A percentile compares a stretch with the other conserved stretches of the same genome.
These are phyloP conservation scores for Wickerhamiella spandovensis DNA, from an alignment of 805 yeast species.

Conservation along the genomic window DNA sequence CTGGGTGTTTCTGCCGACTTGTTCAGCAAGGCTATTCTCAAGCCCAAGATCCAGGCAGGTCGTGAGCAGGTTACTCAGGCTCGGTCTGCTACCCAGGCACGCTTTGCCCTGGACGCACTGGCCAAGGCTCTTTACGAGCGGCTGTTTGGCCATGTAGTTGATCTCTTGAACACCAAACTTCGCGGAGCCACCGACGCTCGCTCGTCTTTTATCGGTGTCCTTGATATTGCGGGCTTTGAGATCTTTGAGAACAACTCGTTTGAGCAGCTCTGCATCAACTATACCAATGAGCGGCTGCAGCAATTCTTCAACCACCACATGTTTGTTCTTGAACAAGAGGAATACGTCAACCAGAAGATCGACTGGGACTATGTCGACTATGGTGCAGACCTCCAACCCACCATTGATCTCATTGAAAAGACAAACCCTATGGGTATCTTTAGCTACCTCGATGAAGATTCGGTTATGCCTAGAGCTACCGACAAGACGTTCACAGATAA, in stretches of 20 bases:
- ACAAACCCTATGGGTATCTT: constrained; percentile 64
- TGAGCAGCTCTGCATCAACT: constrained; percentile 93
- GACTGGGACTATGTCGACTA: constrained; percentile 90
- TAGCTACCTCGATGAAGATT: constrained; percentile 84
- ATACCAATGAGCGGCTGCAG: constrained; percentile 91
- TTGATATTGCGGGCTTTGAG: constrained; percentile 96
- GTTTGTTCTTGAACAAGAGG: constrained; percentile 93
- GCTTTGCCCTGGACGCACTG: constrained; percentile 69
- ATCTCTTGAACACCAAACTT: constrained; percentile 57
- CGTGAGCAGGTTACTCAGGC: constrained; percentile 72
- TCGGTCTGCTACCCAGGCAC: constrained; percentile 66
- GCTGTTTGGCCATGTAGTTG: constrained; percentile 64
- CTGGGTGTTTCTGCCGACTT: constrained; percentile 49
- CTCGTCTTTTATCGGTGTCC: constrained; percentile 55
- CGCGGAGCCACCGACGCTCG: constrained; percentile 17
- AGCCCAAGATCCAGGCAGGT: constrained; percentile 86
- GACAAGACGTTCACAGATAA: constrained; percentile 76
- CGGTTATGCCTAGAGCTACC: constrained; percentile 82
- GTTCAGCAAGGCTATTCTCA: constrained; percentile 47
- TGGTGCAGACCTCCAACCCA: constrained; percentile 88
- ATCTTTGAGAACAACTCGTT: constrained; percentile 91
- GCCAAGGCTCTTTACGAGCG: constrained; percentile 80
- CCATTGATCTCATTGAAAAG: constrained; percentile 82
- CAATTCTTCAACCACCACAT: constrained; percentile 95
- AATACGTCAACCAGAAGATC: constrained; percentile 84